phyloP scores from a whole-genome alignment of 768 basidiomycete species.

The Mycena leptocephala region DNA sequence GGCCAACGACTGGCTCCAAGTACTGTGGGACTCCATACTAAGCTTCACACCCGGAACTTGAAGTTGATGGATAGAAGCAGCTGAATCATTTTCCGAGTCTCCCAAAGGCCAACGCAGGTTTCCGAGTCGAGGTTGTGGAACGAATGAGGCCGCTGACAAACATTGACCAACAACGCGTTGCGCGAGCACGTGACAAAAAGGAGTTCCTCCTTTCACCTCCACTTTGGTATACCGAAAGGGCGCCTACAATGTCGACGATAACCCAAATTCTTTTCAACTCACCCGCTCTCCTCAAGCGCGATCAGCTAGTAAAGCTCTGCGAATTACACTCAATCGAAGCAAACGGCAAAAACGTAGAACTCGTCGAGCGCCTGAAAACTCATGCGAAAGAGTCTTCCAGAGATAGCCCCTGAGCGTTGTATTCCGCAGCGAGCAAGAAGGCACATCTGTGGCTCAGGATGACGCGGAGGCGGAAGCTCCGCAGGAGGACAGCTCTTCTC shows the following conservation, averaged over 20 bases:
- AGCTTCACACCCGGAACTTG: too few species aligned
- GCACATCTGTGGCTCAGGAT: conserved; percentile 36
- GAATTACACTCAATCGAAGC: conserved; percentile 88
- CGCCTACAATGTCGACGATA: conserved; percentile 68
- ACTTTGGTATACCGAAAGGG: background rate
- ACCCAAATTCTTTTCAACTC: conserved; percentile 90
- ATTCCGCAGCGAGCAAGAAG: conserved; percentile 61
- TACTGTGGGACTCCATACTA: too few species aligned
- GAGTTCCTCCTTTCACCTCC: background rate
- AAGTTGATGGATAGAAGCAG: too few species aligned
- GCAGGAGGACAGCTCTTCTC: conserved; percentile 53
- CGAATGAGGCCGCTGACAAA: background rate
- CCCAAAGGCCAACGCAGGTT: too few species aligned
- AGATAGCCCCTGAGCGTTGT: conserved; percentile 73
- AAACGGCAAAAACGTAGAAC: conserved; percentile 83
- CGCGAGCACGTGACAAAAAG: background rate
- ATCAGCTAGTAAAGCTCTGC: conserved; percentile 89
- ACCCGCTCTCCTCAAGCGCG: conserved; percentile 87
- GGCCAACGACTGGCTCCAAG: too few species aligned
- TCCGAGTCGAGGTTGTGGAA: too few species aligned
- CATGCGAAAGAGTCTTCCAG: conserved; percentile 78
- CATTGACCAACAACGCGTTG: background rate
- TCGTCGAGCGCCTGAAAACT: conserved; percentile 78
- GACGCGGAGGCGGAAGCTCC: conserved; percentile 43
- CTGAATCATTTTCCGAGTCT: too few species aligned